Conservation (phyloP, 2,329 filamentous ascomycete genomes). For the Claviceps arundinis region DNA sequence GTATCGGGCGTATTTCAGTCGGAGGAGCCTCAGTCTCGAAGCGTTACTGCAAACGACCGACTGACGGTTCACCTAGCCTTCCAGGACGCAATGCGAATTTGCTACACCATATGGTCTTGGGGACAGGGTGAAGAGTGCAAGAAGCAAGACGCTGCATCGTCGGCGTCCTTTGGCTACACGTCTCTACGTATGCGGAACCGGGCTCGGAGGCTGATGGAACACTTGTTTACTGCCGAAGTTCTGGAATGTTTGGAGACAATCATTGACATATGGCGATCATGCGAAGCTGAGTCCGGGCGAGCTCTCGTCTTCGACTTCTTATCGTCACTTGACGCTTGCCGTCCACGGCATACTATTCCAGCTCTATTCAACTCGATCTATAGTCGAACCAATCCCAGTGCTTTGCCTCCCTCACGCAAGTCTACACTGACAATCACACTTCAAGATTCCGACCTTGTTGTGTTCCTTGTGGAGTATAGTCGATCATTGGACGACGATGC, state of each 20-base stretch:
- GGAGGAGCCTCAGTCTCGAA: constrained; percentile 63
- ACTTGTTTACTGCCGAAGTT: constrained; percentile 83
- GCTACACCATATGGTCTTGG: constrained; percentile 94
- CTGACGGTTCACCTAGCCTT: constrained; percentile 92
- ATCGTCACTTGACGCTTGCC: constrained; percentile 79
- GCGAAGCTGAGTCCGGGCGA: constrained; percentile 32
- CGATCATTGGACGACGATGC: constrained; percentile 87
- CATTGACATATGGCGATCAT: constrained; percentile 65
- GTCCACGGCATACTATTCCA: constrained; percentile 82
- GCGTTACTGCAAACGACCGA: constrained; percentile 79
- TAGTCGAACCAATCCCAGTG: constrained; percentile 75
- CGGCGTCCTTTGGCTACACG: constrained; percentile 79
- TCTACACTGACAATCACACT: constrained; percentile 82
- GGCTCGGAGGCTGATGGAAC: constrained; percentile 75
- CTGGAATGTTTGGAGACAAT: constrained; percentile 88
- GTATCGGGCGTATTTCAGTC: constrained; percentile 80
- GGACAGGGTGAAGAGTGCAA: constrained; percentile 49
- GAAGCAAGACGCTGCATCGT: constrained; percentile 51
- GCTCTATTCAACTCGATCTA: constrained; percentile 95
- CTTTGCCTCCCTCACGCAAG: constrained; percentile 64
- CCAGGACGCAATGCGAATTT: constrained; percentile 86
- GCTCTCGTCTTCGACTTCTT: constrained; percentile 70
- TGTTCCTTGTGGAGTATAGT: constrained; percentile 84
- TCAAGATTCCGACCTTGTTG: constrained; percentile 69
- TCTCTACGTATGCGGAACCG: constrained; percentile 84